Evolutionary conservation across 106 monocot genomes (phyloP), one percentile per base, ranked within the genome.

Genomic region (Phalaenopsis aphrodite): DNA sequence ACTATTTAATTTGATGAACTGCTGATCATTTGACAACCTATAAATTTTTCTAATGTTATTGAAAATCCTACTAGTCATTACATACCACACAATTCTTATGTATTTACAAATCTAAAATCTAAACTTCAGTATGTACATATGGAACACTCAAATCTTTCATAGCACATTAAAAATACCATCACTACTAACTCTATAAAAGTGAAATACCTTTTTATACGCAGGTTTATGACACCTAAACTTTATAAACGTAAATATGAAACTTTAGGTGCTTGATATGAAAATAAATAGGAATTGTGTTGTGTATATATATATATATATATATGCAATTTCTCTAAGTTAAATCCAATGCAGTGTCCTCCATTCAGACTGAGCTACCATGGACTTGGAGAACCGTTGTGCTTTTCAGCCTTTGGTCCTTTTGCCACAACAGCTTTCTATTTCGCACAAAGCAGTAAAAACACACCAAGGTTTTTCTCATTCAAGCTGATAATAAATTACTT

Each of bases 401-500:
- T 98, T 79, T 66, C 91, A 66, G 94, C 98, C 38, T 98, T 98
- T 87, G 98, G 98, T 56, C 98, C 98, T 56, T 98, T 98, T 88
- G 90, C 98, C 37, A 98, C 98, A 78, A 91, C 94, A 78, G 90
- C 94, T 75, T 98, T 98, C 75, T 98, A 92, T 78, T 86, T 98
- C 41, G 87, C 94, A 57, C 89, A 88, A 41, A 88, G 84, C 52
- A 74, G 83, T 79, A 87, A 80, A 77, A 78, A 38, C 56, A 71
- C 77, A 45, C 42, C 83, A 41, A 74, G 84, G 94, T 90, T 83
- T 10, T 80, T 81, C 41, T 15, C 1, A 18, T 52, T 52, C 12
- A 52, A 3, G 52, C 52, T 52, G 52, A 52, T 52, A 52, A 3
- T 52, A 10, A 3, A 52, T 3, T 12, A 52, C 52, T 52, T 52